phyloP scores from a whole-genome alignment of 106 monocot species.

The Dendrobium catenatum region DNA sequence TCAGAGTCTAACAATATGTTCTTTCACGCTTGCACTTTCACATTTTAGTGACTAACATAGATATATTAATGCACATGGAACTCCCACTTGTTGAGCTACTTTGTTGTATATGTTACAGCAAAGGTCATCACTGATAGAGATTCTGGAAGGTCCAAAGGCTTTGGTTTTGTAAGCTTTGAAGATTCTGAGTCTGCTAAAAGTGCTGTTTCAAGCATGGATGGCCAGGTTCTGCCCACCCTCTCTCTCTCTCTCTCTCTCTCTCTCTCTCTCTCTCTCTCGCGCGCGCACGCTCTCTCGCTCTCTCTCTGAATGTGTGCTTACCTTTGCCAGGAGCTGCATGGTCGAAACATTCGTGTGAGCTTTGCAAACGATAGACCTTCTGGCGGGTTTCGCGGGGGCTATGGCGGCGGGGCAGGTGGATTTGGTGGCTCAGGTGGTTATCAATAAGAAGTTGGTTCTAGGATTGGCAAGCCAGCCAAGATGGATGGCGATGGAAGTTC shows the following conservation, averaged over 20 bases:
- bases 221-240: slow-evolving; percentile 40
- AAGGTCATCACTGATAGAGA: slow-evolving; percentile 79
- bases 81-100: too few species aligned
- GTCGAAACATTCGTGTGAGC: slow-evolving; percentile 72
- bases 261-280: slow-evolving; percentile 9
- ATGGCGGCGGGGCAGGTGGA: slow-evolving; percentile 14
- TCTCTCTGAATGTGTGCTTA: neutral
- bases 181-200: slow-evolving; percentile 47
- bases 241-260: neutral
- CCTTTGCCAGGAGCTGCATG: slow-evolving; percentile 53
- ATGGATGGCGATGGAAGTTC: slow-evolving; percentile 3
- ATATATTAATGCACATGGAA: neutral
- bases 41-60: neutral
- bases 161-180: slow-evolving; percentile 80
- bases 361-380: slow-evolving; percentile 58
- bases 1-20: neutral
- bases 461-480: neutral
- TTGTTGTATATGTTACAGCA: slow-evolving; percentile 30
- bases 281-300: neutral
- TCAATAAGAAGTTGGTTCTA: neutral
- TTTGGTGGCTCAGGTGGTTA: slow-evolving; percentile 12
- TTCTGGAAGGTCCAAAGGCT: slow-evolving; percentile 83
- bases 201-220: slow-evolving; percentile 82
- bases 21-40: neutral
- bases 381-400: slow-evolving; percentile 27